phyloP scores from a whole-genome alignment of 257 asterid genomes.

The Solanum boliviense region DNA sequence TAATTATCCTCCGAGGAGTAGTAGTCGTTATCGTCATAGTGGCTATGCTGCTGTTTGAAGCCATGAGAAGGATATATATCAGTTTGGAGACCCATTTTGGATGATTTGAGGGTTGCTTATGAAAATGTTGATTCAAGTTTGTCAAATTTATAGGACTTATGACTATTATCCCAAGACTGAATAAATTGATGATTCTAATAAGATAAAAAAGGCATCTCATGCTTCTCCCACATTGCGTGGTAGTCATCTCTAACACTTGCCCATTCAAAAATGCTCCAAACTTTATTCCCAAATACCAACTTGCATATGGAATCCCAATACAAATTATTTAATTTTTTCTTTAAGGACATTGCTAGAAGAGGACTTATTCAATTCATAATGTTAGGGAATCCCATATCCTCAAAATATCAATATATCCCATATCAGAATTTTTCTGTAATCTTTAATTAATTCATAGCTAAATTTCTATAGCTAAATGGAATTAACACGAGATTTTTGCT shows the following conservation, averaged over 20 bases:
- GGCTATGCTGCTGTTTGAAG: background rate
- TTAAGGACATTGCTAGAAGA: background rate
- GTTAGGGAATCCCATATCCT: background rate
- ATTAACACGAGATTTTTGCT: background rate
- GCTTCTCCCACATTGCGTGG: background rate
- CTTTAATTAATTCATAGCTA: background rate
- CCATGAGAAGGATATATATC: background rate
- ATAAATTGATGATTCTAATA: background rate
- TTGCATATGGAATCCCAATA: background rate
- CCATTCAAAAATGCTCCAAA: background rate
- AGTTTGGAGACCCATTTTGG: background rate
- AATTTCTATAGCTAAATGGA: background rate
- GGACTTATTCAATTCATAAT: background rate
- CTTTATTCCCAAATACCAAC: background rate
- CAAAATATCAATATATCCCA: background rate
- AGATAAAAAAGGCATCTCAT: background rate
- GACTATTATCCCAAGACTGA: background rate
- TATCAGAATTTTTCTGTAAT: background rate
- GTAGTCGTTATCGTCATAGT: background rate
- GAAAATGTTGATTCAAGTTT: background rate
- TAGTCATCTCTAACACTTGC: background rate
- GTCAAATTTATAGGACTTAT: background rate
- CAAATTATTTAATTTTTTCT: too few species aligned
- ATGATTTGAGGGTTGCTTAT: background rate
- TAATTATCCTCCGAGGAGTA: background rate